Percentiles rank a stretch among this genome's conserved stretches.
Conservation (phyloP, 495 filamentous ascomycete species). For the Penicillium odoratum region DNA sequence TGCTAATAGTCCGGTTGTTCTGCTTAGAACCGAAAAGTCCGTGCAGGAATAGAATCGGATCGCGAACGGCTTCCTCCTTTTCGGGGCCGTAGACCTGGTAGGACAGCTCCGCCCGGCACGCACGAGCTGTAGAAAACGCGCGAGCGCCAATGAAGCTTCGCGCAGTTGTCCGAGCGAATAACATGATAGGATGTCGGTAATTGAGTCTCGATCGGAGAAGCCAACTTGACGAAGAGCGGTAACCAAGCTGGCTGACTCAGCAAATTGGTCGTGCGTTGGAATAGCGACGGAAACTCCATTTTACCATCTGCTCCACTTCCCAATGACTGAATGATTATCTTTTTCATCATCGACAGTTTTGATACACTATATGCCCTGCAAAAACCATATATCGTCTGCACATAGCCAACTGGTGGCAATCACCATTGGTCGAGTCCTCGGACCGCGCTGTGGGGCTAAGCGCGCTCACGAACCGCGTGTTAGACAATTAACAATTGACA, state of each 20-base stretch:
- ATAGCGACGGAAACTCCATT: no score
- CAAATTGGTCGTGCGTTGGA: not conserved
- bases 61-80: slow-evolving; percentile 33
- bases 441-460: slow-evolving; percentile 1
- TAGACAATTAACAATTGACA: not conserved
- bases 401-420: no score
- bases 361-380: not conserved
- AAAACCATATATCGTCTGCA: not conserved
- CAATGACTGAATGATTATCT: no score
- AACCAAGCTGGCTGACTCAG: not conserved
- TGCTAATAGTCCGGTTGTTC: slow-evolving; percentile 95
- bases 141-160: slow-evolving; percentile 24
- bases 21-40: slow-evolving; percentile 95
- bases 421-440: not conserved
- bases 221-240: not conserved
- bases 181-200: slow-evolving; percentile 14
- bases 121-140: slow-evolving; percentile 38
- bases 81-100: slow-evolving; percentile 47
- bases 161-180: slow-evolving; percentile 22
- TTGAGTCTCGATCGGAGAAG: not conserved
- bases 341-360: no score
- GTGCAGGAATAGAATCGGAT: slow-evolving; percentile 86
- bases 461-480: not conserved
- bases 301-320: no score
- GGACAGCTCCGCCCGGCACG: slow-evolving; percentile 33